Evolutionary conservation across 1,139 yeast species (phyloP), one percentile per base, ranked within the genome.

Genomic region (Saccharomyces hybrid): DNA sequence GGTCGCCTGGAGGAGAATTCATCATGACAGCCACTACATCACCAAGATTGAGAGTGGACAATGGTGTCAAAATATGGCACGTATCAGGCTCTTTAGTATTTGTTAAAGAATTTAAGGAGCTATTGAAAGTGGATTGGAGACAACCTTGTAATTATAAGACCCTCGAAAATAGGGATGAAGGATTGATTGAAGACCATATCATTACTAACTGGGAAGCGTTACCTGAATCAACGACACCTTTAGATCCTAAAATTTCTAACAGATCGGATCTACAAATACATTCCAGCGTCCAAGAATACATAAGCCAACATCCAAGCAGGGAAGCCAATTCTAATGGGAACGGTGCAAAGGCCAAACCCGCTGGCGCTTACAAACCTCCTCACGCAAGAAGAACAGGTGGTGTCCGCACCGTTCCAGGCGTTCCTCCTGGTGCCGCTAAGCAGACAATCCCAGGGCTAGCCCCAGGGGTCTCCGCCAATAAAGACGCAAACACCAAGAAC

Each of bases 1-100:
- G 99, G 99, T 85, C 96, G 3, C 99, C 99, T 13, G 96, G 95
- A 73, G 98, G 99, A 44, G 82, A 95, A 67, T 89, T 80, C 68
- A 84, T 95, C 57, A 75, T 95, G 70, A 91, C 98, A 19, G 99
- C 99, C 26, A 95, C 99, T 6, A 93, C 99, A 0, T 84, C 97
- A 25, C 99, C 99, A 59, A 81, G 99, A 66, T 80, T 95, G 66
- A 83, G 99, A 69, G 99, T 95, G 52, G 99, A 95, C 71, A 95
- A 95, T 70, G 95, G 98, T 54, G 83, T 86, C 63, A 88, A 89
- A 72, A 78, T 95, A 64, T 93, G 98, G 97, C 96, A 93, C 70
- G 90, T 85, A 57, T 78, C 84, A 59, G 99, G 99, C 49, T 82
- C 84, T 64, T 79, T 93, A 61, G 78, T 89, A 54, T 95, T 80